Percentiles rank a stretch among this genome's conserved stretches.
Evolutionary conservation across 176 grass and related monocot species (phyloP).

Genomic region (Cocos nucifera): DNA sequence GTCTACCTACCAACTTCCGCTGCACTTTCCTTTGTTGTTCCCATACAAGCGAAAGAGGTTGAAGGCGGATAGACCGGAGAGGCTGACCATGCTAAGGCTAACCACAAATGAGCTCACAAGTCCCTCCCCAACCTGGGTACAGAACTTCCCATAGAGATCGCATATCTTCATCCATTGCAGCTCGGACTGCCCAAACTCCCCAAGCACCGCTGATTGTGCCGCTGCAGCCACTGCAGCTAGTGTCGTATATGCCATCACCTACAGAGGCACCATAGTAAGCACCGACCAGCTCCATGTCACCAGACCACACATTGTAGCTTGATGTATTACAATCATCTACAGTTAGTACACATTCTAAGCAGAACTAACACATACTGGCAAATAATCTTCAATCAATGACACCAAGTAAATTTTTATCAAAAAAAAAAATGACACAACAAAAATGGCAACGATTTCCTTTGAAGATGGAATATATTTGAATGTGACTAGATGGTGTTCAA

Average conservation of each 20-base stretch:
- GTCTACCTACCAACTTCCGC: constrained; percentile 6
- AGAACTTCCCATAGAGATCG: constrained; percentile 71
- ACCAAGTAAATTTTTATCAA: no score
- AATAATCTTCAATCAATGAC: no score
- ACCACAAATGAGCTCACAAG: constrained; percentile 38
- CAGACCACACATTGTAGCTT: no score
- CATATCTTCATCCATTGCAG: constrained; percentile 97
- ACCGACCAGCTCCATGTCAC: no score
- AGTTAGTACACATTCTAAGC: no score
- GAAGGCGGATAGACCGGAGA: constrained; percentile 70
- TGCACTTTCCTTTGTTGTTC: constrained; percentile 20
- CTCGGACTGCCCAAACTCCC: constrained; percentile 50
- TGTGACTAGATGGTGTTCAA: no score
- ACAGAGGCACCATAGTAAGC: background rate
- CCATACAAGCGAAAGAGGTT: constrained; percentile 84
- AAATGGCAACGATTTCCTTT: no score
- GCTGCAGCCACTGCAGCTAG: constrained; percentile 50
- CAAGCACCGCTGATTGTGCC: constrained; percentile 39
- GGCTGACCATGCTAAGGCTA: constrained; percentile 29
- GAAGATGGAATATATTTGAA: no score
- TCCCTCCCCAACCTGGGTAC: constrained; percentile 41
- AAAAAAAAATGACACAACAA: no score
- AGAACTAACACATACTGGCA: no score
- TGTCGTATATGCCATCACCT: constrained; percentile 62
- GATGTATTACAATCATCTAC: no score